Base-by-base conservation (phyloP, 1,284 basidiomycete genomes). In the Boletus semigastroideus region DNA sequence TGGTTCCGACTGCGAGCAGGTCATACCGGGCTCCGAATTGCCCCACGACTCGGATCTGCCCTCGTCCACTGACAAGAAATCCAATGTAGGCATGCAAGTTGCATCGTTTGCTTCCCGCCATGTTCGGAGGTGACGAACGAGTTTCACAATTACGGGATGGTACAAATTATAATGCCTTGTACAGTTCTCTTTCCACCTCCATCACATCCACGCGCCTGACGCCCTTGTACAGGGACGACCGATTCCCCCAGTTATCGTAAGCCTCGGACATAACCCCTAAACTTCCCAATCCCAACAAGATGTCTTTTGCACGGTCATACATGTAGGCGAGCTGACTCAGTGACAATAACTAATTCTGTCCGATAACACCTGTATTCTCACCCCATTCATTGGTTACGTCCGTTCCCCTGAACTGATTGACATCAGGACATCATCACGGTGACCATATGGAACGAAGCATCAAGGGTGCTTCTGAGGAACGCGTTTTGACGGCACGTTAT, bases 311-410 rank as follows among this genome's bases (percentile, higher is more conserved):
- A 75, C 73, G 86, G 84, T 83, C 84, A 0, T n/a, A 78, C 81
- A 0, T 84, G 78, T 59, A 14, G 70, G 12, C 14, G 54, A 54
- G 37, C 25, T 25, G 25, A 25, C 25, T 25, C 25, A 25, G 25
- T 31, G 17, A 33, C 22, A 25, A 9, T n/a, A n/a, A 51, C 43
- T 22, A 46, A 46, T 43, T 14, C 8, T 22, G 8, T 30, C 44
- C n/a, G 45, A 46, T 34, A 14, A 46, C 11, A 1, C 8, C 28
- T 25, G 14, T 39, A 10, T 12, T 2, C 27, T 34, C 45, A 86
- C 78, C 74, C 89, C 13, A 86, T 81, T 1, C 79, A 84, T 59
- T 89, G 84, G 81, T 73, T 88, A 87, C 64, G 85, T 83, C 4
- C 75, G 83, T 38, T 66, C 77, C 1, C 72, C 88, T 59, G 85